Evolutionary conservation across 768 basidiomycete species (phyloP), one percentile per base, ranked within the genome.

Genomic region (Phaffia australis): DNA sequence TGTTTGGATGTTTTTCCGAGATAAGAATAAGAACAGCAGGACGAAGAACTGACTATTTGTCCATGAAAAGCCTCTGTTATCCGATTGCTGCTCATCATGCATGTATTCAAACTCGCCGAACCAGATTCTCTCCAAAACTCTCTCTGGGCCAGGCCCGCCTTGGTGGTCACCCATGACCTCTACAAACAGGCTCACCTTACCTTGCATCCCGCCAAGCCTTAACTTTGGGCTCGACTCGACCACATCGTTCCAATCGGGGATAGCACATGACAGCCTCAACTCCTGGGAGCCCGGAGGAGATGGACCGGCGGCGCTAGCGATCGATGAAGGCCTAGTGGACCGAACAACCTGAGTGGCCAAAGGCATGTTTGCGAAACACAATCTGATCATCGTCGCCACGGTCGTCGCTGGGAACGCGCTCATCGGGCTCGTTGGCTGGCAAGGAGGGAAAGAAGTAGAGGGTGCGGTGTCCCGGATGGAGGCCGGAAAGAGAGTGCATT

Each of bases 281-380:
- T 60, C 52, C 65, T 66, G 65, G 18, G 59, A 59, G 29, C 46
- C 52, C 14, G 51, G 23, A 5, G 35, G 35, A 42, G 35, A 42
- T 42, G 35, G 35, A 42, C 35, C 35, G 35, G 35, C 35, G 6
- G 35, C 35, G 35, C 35, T 42, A 11, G 35, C 35, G 35, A 11
- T 42, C 35, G 35, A 42, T 42, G 35, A 42, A 42, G 35, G 4
- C 35, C 35, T 42, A 11, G 35, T 42, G 35, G 35, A 42, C 19
- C 65, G 52, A 19, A 47, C 52, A 27, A 66, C 65, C 16, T 51
- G 59, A 15, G 65, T 66, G 15, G 65, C 65, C 42, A 66, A 30
- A 6, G 65, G 65, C 46, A 60, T 52, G 35, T 49, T 23, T 1
- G 50, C 65, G 47, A 66, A 66, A 55, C 65, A 66, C n/a, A 66